Conservation (phyloP, 2,329 filamentous ascomycete genomes). For the Neofusicoccum laricinum region DNA sequence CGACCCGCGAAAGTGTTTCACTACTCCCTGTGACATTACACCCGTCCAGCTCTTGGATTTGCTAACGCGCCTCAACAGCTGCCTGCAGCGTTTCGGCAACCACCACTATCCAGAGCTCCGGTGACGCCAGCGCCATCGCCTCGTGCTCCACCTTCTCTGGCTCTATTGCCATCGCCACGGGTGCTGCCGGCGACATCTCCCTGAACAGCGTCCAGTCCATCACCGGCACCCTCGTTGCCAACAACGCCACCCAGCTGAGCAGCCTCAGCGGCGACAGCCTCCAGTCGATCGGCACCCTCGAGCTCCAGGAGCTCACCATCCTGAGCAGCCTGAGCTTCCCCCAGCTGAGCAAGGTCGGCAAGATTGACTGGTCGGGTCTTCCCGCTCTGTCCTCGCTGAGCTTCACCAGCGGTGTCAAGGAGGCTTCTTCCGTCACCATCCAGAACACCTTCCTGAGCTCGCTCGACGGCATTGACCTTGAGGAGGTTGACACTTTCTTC, state of each 20-base stretch:
- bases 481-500: slow-evolving; percentile 67
- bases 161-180: slow-evolving; percentile 61
- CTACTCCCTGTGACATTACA: not conserved
- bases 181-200: slow-evolving; percentile 56
- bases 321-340: slow-evolving; percentile 68
- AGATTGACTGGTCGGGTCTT: slow-evolving; percentile 71
- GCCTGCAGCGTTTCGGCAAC: slow-evolving; percentile 45
- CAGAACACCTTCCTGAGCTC: slow-evolving; percentile 80
- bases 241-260: slow-evolving; percentile 60
- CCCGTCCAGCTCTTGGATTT: not conserved
- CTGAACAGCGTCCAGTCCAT: slow-evolving; percentile 63
- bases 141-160: slow-evolving; percentile 68
- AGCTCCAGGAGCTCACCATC: slow-evolving; percentile 64
- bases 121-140: slow-evolving; percentile 59
- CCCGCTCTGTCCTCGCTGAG: slow-evolving; percentile 58
- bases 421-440: slow-evolving; percentile 68
- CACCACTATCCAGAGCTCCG: slow-evolving; percentile 58
- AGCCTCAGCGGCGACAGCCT: slow-evolving; percentile 62
- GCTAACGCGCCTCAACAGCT: slow-evolving; percentile 23
- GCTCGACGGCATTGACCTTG: slow-evolving; percentile 77
- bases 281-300: slow-evolving; percentile 67
- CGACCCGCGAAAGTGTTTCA: not conserved
- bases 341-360: slow-evolving; percentile 61
- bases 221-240: slow-evolving; percentile 52
- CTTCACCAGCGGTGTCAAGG: slow-evolving; percentile 64